Conservation (phyloP, 148 eudicot genomes). For the Persicaria tinctoria region DNA sequence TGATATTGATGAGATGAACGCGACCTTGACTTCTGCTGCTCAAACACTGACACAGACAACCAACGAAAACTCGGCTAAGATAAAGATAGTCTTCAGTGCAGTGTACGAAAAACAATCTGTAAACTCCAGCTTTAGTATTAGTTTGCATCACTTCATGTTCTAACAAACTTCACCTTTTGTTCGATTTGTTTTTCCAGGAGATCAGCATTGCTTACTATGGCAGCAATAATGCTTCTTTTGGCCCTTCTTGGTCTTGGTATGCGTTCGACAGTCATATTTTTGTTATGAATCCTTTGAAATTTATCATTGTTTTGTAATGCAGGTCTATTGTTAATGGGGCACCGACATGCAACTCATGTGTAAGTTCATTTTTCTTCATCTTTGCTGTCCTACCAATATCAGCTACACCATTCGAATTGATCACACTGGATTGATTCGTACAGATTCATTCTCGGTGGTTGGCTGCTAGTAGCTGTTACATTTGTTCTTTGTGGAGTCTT, state of each 20-base stretch:
- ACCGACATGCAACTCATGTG: constrained; percentile 71
- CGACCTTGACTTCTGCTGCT: constrained; percentile 38
- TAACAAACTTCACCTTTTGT: neutral
- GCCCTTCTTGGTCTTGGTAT: constrained; percentile 74
- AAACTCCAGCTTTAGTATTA: neutral
- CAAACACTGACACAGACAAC: constrained; percentile 62
- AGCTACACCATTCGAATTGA: neutral
- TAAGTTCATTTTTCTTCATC: constrained; percentile 22
- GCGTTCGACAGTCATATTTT: constrained; percentile 5
- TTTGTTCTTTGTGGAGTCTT: constrained; percentile 86
- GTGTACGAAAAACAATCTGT: constrained; percentile 39
- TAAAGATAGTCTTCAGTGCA: constrained; percentile 56
- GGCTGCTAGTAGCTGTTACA: constrained; percentile 82
- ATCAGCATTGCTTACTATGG: constrained; percentile 53
- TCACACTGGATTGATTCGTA: constrained; percentile 14
- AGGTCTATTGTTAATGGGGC: constrained; percentile 62
- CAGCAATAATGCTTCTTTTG: constrained; percentile 67
- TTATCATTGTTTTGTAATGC: constrained; percentile 20
- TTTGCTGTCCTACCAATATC: no score
- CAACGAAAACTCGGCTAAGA: constrained; percentile 50
- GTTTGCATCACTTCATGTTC: neutral
- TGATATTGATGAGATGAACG: constrained; percentile 31
- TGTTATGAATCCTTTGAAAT: neutral
- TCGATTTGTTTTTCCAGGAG: constrained; percentile 38
- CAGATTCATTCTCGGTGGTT: constrained; percentile 90